Percentiles rank a stretch among this genome's conserved stretches.
These are phyloP conservation scores for Chlorella sp. DNA, from an alignment of 139 green algal species.

Conservation along the genomic window DNA sequence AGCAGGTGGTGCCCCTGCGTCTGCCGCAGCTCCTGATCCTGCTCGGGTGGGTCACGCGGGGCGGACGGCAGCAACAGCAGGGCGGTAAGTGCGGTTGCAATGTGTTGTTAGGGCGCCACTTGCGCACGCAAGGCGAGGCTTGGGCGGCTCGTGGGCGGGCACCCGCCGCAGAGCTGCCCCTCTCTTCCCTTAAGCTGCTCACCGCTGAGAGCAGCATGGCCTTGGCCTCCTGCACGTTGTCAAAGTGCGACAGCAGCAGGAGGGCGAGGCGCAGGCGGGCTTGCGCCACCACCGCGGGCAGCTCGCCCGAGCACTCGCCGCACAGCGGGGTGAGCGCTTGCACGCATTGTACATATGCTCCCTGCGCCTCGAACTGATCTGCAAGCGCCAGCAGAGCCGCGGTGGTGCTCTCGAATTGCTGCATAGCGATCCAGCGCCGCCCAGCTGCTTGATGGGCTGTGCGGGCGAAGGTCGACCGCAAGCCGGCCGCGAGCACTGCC, in stretches of 20 bases:
- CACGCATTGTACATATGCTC: constrained; percentile 1
- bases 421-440: not conserved
- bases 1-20: constrained; percentile 15
- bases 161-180: not conserved
- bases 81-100: not conserved
- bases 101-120: too few relatives aligned
- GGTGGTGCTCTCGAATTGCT: not conserved
- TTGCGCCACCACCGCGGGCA: constrained; percentile 17
- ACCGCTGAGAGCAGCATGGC: constrained; percentile 7
- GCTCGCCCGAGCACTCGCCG: not conserved
- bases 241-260: constrained; percentile 45
- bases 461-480: not conserved
- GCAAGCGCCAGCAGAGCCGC: constrained; percentile 26
- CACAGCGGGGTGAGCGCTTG: constrained; percentile 33
- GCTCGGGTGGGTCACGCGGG: not conserved
- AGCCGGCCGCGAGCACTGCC: too few relatives aligned
- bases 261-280: constrained; percentile 23
- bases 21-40: constrained; percentile 29
- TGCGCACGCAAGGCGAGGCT: too few relatives aligned
- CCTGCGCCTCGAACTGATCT: not conserved
- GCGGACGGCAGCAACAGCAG: not conserved
- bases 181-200: not conserved
- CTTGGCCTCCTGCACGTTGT: constrained; percentile 35
- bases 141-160: too few relatives aligned
- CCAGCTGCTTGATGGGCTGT: not conserved